Evolutionary conservation across 768 basidiomycete species (phyloP), one percentile per base, ranked within the genome.

Genomic region (Trametes coccinea): DNA sequence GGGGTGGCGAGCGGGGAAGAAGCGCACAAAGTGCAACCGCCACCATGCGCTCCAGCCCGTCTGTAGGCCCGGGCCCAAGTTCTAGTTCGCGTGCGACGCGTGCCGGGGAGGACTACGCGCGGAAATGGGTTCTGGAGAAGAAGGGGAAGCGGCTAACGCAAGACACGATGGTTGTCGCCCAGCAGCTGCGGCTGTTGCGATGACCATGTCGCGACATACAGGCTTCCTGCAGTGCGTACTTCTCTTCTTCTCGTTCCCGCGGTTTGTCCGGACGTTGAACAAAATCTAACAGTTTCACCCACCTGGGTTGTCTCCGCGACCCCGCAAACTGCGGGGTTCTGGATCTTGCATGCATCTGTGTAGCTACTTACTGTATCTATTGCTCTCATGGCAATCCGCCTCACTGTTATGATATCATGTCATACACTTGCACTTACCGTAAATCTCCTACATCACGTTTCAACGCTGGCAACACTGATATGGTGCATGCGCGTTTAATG

Each of bases 61-160:
- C 40, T 29, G 17, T 4, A 41, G 48, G 17, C 14, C 40, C 40
- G 47, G 47, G 33, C 6, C 39, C 39, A 39, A 47, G 14, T 17
- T 40, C 54, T 29, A 52, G 41, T 37, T 4, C 53, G 29, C 16
- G 41, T n/a, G 17, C 33, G 54, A 51, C 50, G 47, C 49, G 22
- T 14, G n/a, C 53, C 14, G 34, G 17, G n/a, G 53, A 41, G 11
- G 40, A 44, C 37, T 50, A 41, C 46, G 40, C 60, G 49, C 53
- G 59, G 47, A 64, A 64, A 51, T 60, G 59, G 63, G 59, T 60
- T 56, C 45, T 64, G 30, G 63, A 64, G 63, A 60, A 53, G 63
- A 64, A 61, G 8, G 63, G 63, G 50, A 64, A 61, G 52, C 63
- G 63, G 30, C n/a, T 60, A 37, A 64, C 63, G 34, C 63, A 64